A percentile compares a stretch with the other conserved stretches of the same genome.
phyloP scores from a whole-genome alignment of 768 basidiomycete species.

The Mycena metata region DNA sequence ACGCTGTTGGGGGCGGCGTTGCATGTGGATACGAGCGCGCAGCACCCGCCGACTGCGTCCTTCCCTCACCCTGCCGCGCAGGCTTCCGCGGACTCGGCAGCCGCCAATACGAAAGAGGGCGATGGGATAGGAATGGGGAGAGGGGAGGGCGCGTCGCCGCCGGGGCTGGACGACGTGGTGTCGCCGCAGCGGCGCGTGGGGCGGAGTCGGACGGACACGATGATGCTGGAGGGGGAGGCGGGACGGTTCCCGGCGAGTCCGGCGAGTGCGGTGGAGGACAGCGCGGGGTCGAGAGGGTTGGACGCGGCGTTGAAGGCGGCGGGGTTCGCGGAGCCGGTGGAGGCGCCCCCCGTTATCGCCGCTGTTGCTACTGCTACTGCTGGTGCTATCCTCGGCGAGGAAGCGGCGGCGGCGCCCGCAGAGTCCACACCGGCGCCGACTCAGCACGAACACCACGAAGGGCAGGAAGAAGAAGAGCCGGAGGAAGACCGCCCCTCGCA shows the following conservation, averaged over 20 bases:
- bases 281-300: neutral
- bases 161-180: constrained; percentile 30
- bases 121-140: no score
- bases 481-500: neutral
- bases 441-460: no score
- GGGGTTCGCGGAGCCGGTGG: neutral
- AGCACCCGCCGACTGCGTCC: neutral
- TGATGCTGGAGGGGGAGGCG: constrained; percentile 56
- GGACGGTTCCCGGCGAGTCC: constrained; percentile 43
- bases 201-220: constrained; percentile 66
- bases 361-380: no score
- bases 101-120: no score
- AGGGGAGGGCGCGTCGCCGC: constrained; percentile 38
- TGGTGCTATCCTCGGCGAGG: no score
- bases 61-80: no score
- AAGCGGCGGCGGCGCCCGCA: no score
- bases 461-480: neutral
- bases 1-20: constrained; percentile 54
- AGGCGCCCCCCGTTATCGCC: no score
- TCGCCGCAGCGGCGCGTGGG: constrained; percentile 53
- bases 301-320: constrained; percentile 23
- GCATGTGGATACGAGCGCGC: constrained; percentile 45
- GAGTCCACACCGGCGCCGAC: no score
- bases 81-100: no score
- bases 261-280: constrained; percentile 23